Evolutionary conservation across 352 stramenopile species (phyloP).

Genomic region (Phytophthora citricola): DNA sequence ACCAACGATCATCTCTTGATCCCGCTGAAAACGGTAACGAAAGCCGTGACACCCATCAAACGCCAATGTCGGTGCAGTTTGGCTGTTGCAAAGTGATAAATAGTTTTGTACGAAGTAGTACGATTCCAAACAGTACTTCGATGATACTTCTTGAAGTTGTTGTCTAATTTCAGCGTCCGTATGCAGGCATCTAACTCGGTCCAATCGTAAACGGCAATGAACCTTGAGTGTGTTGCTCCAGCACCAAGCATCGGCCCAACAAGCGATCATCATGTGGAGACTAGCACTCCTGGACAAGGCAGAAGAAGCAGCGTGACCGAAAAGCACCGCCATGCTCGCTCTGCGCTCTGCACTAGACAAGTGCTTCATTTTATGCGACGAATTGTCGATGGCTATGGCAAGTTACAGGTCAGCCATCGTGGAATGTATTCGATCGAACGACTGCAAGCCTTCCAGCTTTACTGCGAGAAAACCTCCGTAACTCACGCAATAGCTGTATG

Average conservation of each 20-base stretch:
- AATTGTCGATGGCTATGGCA: background rate
- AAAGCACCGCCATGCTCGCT: background rate
- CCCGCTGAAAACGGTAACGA: conserved; percentile 1
- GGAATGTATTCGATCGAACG: conserved; percentile 52
- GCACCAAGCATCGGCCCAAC: background rate
- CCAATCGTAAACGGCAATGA: background rate
- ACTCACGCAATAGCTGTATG: conserved; percentile 8
- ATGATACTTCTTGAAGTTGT: background rate
- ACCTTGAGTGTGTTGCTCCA: conserved; percentile 6
- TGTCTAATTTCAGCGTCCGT: background rate
- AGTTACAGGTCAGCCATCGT: conserved; percentile 35
- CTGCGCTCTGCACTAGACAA: background rate
- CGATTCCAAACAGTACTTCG: background rate
- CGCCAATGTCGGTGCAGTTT: no score
- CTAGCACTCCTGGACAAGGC: background rate
- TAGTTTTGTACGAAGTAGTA: background rate
- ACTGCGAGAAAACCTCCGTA: conserved; percentile 24
- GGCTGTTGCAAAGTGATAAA: background rate
- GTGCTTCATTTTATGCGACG: background rate
- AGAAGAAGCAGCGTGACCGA: conserved; percentile 5
- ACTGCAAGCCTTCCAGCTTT: conserved; percentile 42
- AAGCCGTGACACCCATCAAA: background rate
- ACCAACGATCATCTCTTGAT: conserved; percentile 12
- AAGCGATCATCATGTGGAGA: background rate
- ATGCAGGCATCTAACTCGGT: background rate